phyloP scores from a whole-genome alignment of 345 rosid species.

The Gossypium longicalyx region DNA sequence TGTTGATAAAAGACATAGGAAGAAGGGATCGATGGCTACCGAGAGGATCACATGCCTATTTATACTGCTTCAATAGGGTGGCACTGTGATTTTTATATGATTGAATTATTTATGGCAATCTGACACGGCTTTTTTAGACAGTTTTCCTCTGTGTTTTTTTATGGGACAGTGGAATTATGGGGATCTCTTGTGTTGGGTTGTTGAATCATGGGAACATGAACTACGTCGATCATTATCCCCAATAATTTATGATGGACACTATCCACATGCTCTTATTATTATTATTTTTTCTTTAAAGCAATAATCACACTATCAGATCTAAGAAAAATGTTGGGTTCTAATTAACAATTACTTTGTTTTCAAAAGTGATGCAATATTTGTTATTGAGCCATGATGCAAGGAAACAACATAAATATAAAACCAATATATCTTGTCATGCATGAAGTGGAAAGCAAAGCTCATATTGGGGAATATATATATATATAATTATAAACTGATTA shows the following conservation, averaged over 20 bases:
- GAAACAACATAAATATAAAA: background rate
- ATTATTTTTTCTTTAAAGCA: background rate
- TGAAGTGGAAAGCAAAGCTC: constrained; percentile 4
- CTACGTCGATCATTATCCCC: background rate
- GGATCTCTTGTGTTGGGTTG: constrained; percentile 24
- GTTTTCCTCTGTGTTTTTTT: constrained; percentile 21
- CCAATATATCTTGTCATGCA: background rate
- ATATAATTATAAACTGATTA: background rate
- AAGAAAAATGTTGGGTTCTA: background rate
- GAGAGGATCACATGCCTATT: constrained; percentile 33
- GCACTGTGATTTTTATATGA: constrained; percentile 10
- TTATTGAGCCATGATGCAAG: background rate
- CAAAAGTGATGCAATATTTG: background rate
- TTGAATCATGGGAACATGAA: constrained; percentile 11
- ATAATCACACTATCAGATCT: background rate
- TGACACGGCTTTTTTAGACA: constrained; percentile 29
- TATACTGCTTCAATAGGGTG: constrained; percentile 35
- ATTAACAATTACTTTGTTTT: background rate
- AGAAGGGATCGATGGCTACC: constrained; percentile 13
- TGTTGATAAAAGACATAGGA: constrained; percentile 2
- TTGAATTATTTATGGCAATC: constrained; percentile 21
- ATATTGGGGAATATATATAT: too few relatives aligned
- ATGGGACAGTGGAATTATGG: constrained; percentile 19
- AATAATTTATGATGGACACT: background rate
- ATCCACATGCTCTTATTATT: constrained; percentile 1